Percentiles rank a stretch among this genome's conserved stretches.
These are phyloP conservation scores for Apiotrichum gamsii DNA, from an alignment of 1,284 basidiomycete genomes.

Conservation along the genomic window DNA sequence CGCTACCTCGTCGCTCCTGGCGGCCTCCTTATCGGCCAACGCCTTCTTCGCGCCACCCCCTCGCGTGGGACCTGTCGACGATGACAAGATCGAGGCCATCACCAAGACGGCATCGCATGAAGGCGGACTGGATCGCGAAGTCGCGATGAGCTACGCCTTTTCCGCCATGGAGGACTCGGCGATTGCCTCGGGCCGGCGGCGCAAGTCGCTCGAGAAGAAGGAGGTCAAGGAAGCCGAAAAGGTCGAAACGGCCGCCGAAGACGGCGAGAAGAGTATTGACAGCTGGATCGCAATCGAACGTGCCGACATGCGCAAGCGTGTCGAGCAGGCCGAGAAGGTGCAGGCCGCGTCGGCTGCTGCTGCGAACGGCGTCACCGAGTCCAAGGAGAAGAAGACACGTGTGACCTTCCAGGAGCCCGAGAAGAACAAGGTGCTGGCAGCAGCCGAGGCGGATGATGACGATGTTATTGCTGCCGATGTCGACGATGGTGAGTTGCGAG, in stretches of 20 bases:
- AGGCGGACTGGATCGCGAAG: conserved; percentile 24
- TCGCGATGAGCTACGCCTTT: conserved; percentile 41
- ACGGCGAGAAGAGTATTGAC: conserved; percentile 27
- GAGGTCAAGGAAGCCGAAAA: conserved; percentile 12
- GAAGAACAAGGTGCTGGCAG: conserved; percentile 9
- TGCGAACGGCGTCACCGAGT: background rate
- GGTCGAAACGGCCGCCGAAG: conserved; percentile 16
- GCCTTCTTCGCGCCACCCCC: conserved; percentile 32
- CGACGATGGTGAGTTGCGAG: conserved; percentile 26
- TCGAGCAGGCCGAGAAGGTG: conserved; percentile 14
- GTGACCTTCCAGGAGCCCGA: conserved; percentile 13
- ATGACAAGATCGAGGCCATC: conserved; percentile 21
- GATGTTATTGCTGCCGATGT: conserved; percentile 1
- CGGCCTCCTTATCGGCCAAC: conserved; percentile 35
- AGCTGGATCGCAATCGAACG: conserved; percentile 36
- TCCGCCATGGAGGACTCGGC: conserved; percentile 23
- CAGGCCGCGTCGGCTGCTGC: conserved; percentile 1
- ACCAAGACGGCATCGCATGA: conserved; percentile 24
- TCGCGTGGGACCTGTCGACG: conserved; percentile 7
- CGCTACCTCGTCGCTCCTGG: conserved; percentile 23
- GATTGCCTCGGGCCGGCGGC: background rate
- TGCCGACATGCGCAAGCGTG: conserved; percentile 13
- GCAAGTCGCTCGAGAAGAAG: conserved; percentile 1
- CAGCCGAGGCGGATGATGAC: background rate
- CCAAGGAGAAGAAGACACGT: conserved; percentile 3